Evolutionary conservation across 1,284 basidiomycete species (phyloP).

Genomic region (Austropuccinia psidii): DNA sequence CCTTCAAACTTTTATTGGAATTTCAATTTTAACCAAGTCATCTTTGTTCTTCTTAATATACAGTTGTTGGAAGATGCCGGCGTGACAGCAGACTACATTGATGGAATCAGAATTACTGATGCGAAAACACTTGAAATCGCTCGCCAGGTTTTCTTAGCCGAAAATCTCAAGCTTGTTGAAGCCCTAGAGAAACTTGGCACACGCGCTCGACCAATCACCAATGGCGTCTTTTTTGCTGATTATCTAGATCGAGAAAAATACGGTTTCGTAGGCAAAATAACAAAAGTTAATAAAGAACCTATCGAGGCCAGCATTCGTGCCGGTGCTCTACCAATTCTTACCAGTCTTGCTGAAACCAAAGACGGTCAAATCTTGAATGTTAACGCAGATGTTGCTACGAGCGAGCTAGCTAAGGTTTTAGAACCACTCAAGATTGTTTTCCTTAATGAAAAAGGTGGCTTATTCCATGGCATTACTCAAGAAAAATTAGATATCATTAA

Average conservation of each 20-base stretch:
- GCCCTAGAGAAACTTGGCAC: slow-evolving; percentile 86
- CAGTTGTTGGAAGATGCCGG: slow-evolving; percentile 81
- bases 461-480: slow-evolving; percentile 93
- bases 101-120: slow-evolving; percentile 89
- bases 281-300: slow-evolving; percentile 82
- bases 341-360: slow-evolving; percentile 77
- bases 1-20: not conserved
- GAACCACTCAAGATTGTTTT: slow-evolving; percentile 99
- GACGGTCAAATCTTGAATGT: slow-evolving; percentile 94
- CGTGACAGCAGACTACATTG: slow-evolving; percentile 85
- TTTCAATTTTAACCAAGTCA: not conserved
- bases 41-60: not conserved
- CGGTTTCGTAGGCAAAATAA: slow-evolving; percentile 88
- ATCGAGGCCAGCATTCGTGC: slow-evolving; percentile 89
- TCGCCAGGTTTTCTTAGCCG: slow-evolving; percentile 87
- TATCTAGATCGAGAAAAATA: slow-evolving; percentile 90
- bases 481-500: slow-evolving; percentile 95
- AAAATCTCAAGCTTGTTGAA: slow-evolving; percentile 83
- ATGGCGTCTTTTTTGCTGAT: slow-evolving; percentile 88
- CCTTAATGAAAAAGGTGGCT: slow-evolving; percentile 94
- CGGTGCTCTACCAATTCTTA: slow-evolving; percentile 85
- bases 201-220: slow-evolving; percentile 87
- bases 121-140: slow-evolving; percentile 85
- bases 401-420: slow-evolving; percentile 87
- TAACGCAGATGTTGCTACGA: slow-evolving; percentile 92